These are phyloP conservation scores for Lactifluus piperatus DNA, from an alignment of 768 basidiomycete species.

Conservation along the genomic window DNA sequence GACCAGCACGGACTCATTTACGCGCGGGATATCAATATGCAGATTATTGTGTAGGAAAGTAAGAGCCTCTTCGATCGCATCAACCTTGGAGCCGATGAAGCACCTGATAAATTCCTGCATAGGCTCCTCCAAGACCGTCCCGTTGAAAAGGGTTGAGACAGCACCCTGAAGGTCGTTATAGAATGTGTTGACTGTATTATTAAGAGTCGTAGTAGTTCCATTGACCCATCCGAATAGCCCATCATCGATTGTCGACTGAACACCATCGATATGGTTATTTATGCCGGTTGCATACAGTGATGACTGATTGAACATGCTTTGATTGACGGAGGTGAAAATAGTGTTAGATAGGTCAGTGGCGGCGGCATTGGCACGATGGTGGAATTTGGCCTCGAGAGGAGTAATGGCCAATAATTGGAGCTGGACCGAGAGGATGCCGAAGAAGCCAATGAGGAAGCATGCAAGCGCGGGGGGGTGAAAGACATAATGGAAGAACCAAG, in stretches of 20 bases:
- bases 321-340: constrained; percentile 71
- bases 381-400: constrained; percentile 63
- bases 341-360: constrained; percentile 57
- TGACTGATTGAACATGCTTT: constrained; percentile 77
- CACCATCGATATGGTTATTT: constrained; percentile 58
- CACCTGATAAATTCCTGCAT: constrained; percentile 84
- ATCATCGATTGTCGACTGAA: constrained; percentile 75
- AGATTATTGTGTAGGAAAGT: constrained; percentile 91
- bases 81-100: constrained; percentile 85
- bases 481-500: constrained; percentile 88
- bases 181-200: constrained; percentile 77
- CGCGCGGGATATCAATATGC: constrained; percentile 65
- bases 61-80: constrained; percentile 76
- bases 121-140: constrained; percentile 72
- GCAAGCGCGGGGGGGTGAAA: constrained; percentile 87
- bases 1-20: constrained; percentile 68
- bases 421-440: constrained; percentile 81
- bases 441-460: constrained; percentile 86
- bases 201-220: constrained; percentile 77
- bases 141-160: constrained; percentile 74
- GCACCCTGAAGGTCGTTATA: constrained; percentile 77
- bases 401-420: constrained; percentile 75
- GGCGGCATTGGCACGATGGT: constrained; percentile 50
- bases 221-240: constrained; percentile 96
- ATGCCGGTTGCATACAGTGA: constrained; percentile 65